Evolutionary conservation across 495 filamentous ascomycete genomes (phyloP), one percentile per base, ranked within the genome.

Genomic region (Tuber brumale): DNA sequence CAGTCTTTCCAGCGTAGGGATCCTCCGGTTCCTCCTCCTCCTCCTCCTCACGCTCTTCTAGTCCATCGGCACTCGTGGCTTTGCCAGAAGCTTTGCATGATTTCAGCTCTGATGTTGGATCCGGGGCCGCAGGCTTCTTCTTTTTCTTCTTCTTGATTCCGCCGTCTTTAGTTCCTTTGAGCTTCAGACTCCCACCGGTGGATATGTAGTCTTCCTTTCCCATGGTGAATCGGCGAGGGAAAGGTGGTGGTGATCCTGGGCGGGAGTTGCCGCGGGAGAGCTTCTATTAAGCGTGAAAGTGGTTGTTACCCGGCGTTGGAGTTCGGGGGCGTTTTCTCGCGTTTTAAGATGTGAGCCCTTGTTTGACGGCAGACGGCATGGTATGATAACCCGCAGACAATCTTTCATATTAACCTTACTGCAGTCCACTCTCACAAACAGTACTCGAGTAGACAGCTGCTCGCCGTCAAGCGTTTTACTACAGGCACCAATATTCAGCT

Each of bases 1-100:
- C 94, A 0, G 95, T 98, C 87, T 97, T 99, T 12, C 82, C 82
- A 43, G 79, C 75, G 57, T 80, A 77, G 31, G 79, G 79, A 44
- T 80, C 81, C 16, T 71, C 72, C 70, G 71, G 72, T 37, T 82
- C 81, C 23, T 74, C 75, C 12, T 75, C 76, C 43, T 45, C 43
- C 43, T 45, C 44, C 44, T 46, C 16, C 57, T 73, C 73, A 4
- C 35, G 69, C 19, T 73, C 73, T 27, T 48, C 71, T n/a, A 57
- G 45, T 18, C 46, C 35, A 42, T 71, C 45, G 31, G 27, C 45
- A 31, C 51, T 74, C 44, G 72, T 71, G 2, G 35, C 70, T 31
- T 73, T 31, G 23, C 41, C 42, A 46, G 78, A 76, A 23, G 21
- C 35, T 2, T 66, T 61, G 31, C 42, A 70, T 6, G 78, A 69